These are phyloP conservation scores for Boletus rubropictus DNA, from an alignment of 768 basidiomycete genomes.

Conservation along the genomic window DNA sequence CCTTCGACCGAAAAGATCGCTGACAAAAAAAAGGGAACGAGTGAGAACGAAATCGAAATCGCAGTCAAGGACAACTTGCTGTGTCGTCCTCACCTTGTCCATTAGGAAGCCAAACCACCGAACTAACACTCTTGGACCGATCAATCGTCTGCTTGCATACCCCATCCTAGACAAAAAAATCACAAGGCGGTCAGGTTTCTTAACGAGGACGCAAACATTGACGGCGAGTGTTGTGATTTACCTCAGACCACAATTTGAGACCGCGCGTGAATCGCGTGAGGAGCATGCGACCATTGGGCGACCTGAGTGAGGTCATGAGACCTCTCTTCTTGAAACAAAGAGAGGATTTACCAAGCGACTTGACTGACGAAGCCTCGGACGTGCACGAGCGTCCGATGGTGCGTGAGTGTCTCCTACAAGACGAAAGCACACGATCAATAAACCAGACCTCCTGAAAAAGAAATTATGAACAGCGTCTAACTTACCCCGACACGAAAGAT, in stretches of 20 bases:
- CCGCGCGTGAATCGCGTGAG: constrained; percentile 44
- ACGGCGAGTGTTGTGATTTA: constrained; percentile 5
- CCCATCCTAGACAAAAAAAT: constrained; percentile 34
- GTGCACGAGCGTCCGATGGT: constrained; percentile 44
- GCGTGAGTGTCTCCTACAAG: constrained; percentile 35
- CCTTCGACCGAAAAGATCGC: constrained; percentile 49
- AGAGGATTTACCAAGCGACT: constrained; percentile 40
- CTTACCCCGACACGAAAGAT: constrained; percentile 43
- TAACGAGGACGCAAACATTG: neutral
- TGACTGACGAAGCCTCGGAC: constrained; percentile 48
- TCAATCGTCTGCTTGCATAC: constrained; percentile 46
- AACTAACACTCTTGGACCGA: constrained; percentile 38
- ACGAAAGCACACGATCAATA: neutral
- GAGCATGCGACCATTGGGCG: constrained; percentile 40
- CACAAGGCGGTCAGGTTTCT: neutral
- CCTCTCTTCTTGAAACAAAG: neutral
- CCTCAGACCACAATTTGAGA: constrained; percentile 50
- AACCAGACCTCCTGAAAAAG: neutral
- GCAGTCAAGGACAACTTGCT: neutral
- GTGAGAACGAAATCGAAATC: neutral
- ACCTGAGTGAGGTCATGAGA: constrained; percentile 28
- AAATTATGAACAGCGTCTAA: neutral
- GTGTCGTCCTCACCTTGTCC: constrained; percentile 36
- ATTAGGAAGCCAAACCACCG: constrained; percentile 45
- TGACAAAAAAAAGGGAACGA: constrained; percentile 7